Evolutionary conservation across 495 filamentous ascomycete genomes (phyloP).

Genomic region (Daldinia bambusicola): DNA sequence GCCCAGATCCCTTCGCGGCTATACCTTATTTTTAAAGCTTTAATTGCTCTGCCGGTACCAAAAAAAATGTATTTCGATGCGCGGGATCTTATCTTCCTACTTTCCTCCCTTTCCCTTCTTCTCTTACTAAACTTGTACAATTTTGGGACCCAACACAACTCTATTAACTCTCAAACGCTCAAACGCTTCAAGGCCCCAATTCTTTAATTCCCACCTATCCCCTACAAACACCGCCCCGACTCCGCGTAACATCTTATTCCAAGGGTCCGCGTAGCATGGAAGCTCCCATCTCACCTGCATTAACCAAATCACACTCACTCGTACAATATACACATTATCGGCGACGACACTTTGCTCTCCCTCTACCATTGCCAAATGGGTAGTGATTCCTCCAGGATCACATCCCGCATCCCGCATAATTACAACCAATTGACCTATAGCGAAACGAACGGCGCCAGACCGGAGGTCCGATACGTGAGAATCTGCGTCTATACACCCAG

Average conservation of each 20-base stretch:
- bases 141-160: neutral
- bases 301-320: constrained; percentile 26
- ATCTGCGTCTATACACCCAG: neutral
- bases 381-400: constrained; percentile 20
- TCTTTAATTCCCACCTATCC: constrained; percentile 15
- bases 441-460: constrained; percentile 15
- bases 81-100: neutral
- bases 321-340: constrained; percentile 9
- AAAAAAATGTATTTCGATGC: constrained; percentile 18
- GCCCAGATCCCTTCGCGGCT: constrained; percentile 22
- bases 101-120: neutral
- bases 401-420: constrained; percentile 11
- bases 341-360: constrained; percentile 15
- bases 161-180: neutral
- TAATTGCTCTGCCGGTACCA: constrained; percentile 18
- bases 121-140: neutral
- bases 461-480: constrained; percentile 31
- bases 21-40: constrained; percentile 25
- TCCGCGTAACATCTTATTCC: constrained; percentile 8
- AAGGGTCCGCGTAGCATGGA: constrained; percentile 33
- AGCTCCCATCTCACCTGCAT: constrained; percentile 36
- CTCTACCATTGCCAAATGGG: constrained; percentile 22
- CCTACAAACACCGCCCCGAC: neutral
- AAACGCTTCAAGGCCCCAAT: neutral
- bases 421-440: constrained; percentile 26